Evolutionary conservation across 2,329 filamentous ascomycete species (phyloP), one percentile per base, ranked within the genome.

Genomic region (Gaeumannomyces tritici): DNA sequence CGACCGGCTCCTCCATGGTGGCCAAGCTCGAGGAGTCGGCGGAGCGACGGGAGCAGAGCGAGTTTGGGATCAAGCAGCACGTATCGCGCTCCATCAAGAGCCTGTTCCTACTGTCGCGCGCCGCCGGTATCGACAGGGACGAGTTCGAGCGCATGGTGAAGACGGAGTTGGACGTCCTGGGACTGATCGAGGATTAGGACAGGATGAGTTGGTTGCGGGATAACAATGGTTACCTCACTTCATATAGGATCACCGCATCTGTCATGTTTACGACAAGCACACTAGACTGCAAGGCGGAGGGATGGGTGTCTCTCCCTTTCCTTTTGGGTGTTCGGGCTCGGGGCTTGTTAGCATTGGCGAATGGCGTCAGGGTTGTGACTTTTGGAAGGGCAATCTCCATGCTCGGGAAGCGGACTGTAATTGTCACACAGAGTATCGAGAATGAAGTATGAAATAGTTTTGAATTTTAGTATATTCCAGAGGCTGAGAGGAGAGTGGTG

Each of bases 31-130:
- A 87, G 67, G 79, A 80, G 59, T 77, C 76, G 21, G 83, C 83
- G 2, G 79, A 77, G 54, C 79, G 78, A 65, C 81, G 82, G 67
- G 84, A 86, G 64, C 83, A 87, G 68, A 84, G 80, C 62, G 89
- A 92, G 73, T 83, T 89, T 62, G 89, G 86, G 18, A 84, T 95
- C 62, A 89, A 89, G 73, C 88, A 92, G 74, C 90, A 93, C 73
- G 86, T 95, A 57, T 87, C 86, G 47, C 87, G 88, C 11, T 89
- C 87, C 70, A 83, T 95, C 62, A 89, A 90, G 77, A 92, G 88
- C 72, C 74, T 95, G 66, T 93, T 86, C 72, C 76, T 89, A 66
- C 75, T 95, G 65, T 87, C 89, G 28, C 83, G 82, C 55, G 82
- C 86, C 1, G 85, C 85, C 27, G 90, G 90, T 0, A 92, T 95